Evolutionary conservation across 257 asterid genomes (phyloP), one percentile per base, ranked within the genome.

Genomic region (Nicotiana noctiflora): DNA sequence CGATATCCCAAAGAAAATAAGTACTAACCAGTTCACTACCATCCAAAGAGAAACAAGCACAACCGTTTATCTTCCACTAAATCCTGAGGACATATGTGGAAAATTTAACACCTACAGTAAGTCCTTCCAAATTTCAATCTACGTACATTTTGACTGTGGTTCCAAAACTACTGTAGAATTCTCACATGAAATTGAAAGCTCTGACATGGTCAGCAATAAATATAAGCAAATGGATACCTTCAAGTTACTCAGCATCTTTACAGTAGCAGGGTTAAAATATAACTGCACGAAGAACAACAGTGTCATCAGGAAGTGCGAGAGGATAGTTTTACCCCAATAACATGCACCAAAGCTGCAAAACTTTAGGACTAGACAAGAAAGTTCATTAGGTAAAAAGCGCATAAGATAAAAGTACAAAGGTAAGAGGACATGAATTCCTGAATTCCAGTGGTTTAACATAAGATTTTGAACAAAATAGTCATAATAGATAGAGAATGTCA

Each of bases 211-310:
- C 25, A 14, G 8, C 61, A 74, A 23, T 74, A 74, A 8, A 44
- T 23, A 74, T 23, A 74, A 74, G 62, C 61, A 49, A 74, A 49
- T 74, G 62, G 81, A 59, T 86, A 96, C 99, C 99, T 96, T 96
- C 88, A 94, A 88, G 87, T 96, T 96, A 89, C 99, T 96, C 89
- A 96, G 92, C 99, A 96, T 96, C 89, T 96, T 96, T 77, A 96
- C 99, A 61, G 99, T 96, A 79, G 99, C 98, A 23, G 99, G 99
- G 86, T 91, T 92, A 84, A 96, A 96, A 88, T 96, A 96, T 67
- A 96, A 87, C 99, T 96, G 96, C 85, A 84, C 51, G n/a, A 80
- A 75, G 61, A 25, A 57, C 34, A 75, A 37, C 29, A 57, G 60
- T 63, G 52, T 49, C 59, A 75, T 75, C 18, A 82, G 83, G 61